A percentile compares a stretch with the other conserved stretches of the same genome.
These are phyloP conservation scores for Komagataella kurtzmanii DNA, from an alignment of 805 yeast species.

Conservation along the genomic window DNA sequence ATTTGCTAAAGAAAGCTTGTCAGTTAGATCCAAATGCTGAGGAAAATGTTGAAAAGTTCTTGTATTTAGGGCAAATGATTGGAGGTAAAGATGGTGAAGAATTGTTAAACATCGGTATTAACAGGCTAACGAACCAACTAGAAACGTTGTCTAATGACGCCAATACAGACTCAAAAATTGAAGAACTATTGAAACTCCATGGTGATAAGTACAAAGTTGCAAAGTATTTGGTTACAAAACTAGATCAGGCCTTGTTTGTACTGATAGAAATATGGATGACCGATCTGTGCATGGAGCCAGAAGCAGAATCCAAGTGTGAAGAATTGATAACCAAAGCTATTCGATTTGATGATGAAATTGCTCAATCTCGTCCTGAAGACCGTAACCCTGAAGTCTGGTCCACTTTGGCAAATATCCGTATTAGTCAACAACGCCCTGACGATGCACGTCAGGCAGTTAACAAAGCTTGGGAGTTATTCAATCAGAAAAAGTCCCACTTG, in stretches of 20 bases:
- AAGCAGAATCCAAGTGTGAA: conserved; percentile 77
- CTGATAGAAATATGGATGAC: conserved; percentile 97
- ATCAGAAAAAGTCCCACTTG: conserved; percentile 30
- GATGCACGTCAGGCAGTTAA: conserved; percentile 63
- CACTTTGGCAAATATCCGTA: conserved; percentile 72
- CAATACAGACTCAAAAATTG: neutral
- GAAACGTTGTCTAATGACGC: conserved; percentile 10
- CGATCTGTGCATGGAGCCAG: conserved; percentile 85
- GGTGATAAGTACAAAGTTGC: conserved; percentile 6
- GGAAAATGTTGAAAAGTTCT: conserved; percentile 66
- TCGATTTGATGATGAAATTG: conserved; percentile 29
- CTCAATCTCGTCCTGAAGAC: conserved; percentile 5
- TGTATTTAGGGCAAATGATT: conserved; percentile 81
- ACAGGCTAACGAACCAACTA: conserved; percentile 28
- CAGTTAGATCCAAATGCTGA: conserved; percentile 55
- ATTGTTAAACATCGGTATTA: conserved; percentile 50
- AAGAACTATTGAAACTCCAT: neutral
- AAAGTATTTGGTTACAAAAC: conserved; percentile 34
- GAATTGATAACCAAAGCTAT: conserved; percentile 52
- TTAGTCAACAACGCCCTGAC: conserved; percentile 63
- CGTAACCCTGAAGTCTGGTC: conserved; percentile 71
- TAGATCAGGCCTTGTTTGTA: conserved; percentile 70
- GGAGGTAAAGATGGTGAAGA: conserved; percentile 71
- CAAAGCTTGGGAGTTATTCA: conserved; percentile 64
- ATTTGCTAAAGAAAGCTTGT: conserved; percentile 43